phyloP scores from a whole-genome alignment of 2,329 filamentous ascomycete species.

The Stagonosporopsis vannaccii region DNA sequence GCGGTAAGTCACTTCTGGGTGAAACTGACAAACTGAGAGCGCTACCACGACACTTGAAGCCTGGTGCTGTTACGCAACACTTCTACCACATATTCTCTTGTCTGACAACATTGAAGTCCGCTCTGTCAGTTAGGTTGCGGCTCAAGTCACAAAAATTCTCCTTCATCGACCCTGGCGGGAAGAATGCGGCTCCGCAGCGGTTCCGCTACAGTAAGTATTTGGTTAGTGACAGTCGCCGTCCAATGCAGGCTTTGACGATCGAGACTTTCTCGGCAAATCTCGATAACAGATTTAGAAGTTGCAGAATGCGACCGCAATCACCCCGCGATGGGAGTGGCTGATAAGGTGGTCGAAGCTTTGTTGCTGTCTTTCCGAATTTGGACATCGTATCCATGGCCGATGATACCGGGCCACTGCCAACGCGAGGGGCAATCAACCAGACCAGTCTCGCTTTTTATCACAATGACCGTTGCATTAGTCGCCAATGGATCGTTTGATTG shows the following conservation, averaged over 20 bases:
- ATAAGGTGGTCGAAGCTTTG: conserved; percentile 26
- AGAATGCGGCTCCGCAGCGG: conserved; percentile 3
- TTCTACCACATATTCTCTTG: not conserved
- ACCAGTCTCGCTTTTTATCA: conserved; percentile 32
- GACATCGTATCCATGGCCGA: conserved; percentile 39
- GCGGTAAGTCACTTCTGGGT: not conserved
- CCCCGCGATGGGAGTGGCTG: conserved; percentile 24
- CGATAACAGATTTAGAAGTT: conserved; percentile 28
- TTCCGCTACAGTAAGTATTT: conserved; percentile 5
- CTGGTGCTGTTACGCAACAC: conserved; percentile 8
- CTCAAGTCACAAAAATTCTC: not conserved
- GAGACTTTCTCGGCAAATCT: conserved; percentile 12
- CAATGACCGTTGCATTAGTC: conserved; percentile 28
- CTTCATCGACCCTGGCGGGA: not conserved
- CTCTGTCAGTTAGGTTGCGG: not conserved
- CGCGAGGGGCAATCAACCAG: conserved; percentile 36
- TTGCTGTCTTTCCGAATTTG: conserved; percentile 32
- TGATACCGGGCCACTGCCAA: conserved; percentile 31
- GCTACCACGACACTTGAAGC: not conserved
- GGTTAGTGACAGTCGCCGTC: not conserved
- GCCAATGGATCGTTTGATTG: conserved; percentile 22
- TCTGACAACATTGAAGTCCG: not conserved
- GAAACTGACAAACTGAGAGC: conserved; percentile 2
- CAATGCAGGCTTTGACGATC: not conserved
- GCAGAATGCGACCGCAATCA: conserved; percentile 20